Percentiles rank a stretch among this genome's conserved stretches.
Conservation (phyloP, 129 eudicot species). For the carrot (Daucus carota) region DNA sequence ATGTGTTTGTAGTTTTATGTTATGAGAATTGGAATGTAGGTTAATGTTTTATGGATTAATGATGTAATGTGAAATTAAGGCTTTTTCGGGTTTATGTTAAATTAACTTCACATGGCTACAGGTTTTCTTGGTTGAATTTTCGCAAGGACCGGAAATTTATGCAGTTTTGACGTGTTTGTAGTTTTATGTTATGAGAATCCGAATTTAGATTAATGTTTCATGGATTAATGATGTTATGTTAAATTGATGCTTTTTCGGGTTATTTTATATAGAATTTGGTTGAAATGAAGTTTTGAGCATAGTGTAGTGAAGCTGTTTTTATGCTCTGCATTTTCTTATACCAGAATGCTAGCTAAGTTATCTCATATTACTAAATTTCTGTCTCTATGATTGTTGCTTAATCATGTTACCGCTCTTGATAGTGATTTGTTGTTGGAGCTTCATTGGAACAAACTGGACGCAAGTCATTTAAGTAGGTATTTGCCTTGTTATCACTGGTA, state of each 20-base stretch:
- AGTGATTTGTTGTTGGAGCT: neutral
- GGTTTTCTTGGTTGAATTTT: constrained; percentile 68
- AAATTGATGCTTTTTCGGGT: neutral
- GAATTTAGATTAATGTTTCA: neutral
- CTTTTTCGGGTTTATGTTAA: neutral
- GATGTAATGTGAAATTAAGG: neutral
- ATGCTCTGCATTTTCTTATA: constrained; percentile 3
- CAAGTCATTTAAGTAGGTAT: neutral
- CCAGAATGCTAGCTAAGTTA: neutral
- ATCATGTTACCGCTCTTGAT: neutral
- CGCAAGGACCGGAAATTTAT: neutral
- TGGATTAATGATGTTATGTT: neutral
- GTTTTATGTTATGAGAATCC: neutral
- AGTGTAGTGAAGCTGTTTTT: neutral
- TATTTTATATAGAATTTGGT: neutral
- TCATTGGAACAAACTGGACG: neutral
- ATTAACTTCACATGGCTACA: no score
- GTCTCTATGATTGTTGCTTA: neutral
- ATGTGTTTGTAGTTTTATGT: neutral
- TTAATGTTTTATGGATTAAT: neutral
- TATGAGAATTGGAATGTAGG: no score
- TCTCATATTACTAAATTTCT: neutral
- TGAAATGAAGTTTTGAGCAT: neutral
- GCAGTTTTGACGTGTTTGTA: neutral
- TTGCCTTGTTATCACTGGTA: neutral